Evolutionary conservation across 2,329 filamentous ascomycete species (phyloP).

Genomic region (Penicillium sp.): DNA sequence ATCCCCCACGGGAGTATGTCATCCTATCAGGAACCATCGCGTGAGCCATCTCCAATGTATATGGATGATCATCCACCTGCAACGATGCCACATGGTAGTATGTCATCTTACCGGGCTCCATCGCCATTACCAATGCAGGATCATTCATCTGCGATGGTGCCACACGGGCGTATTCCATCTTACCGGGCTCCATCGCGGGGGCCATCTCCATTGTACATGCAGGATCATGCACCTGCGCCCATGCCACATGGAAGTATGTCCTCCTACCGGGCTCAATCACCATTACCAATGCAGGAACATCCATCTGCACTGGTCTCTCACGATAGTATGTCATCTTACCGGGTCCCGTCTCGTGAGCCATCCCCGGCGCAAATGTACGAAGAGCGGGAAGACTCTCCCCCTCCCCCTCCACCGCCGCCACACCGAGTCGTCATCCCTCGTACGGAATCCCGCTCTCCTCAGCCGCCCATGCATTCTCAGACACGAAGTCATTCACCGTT

Average conservation of each 20-base stretch:
- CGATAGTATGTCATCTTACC: conserved; percentile 3
- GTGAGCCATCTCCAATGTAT: conserved; percentile 30
- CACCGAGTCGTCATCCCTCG: conserved; percentile 61
- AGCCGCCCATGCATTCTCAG: conserved; percentile 14
- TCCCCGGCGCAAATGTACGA: conserved; percentile 39
- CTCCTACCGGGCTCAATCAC: conserved; percentile 4
- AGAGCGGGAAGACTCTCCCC: conserved; percentile 68
- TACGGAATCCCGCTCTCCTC: conserved; percentile 22
- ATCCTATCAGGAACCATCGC: conserved; percentile 13
- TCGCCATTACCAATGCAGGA: conserved; percentile 1
- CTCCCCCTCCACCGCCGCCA: conserved; percentile 79
- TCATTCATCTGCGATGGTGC: conserved; percentile 6
- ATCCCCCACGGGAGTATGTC: conserved; percentile 7
- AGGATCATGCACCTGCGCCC: conserved; percentile 23
- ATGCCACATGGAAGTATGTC: conserved; percentile 3
- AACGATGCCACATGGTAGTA: background rate
- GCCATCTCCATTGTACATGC: conserved; percentile 33
- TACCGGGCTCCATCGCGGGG: conserved; percentile 9
- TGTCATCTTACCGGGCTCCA: conserved; percentile 1
- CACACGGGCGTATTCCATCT: conserved; percentile 7
- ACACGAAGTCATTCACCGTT: conserved; percentile 15
- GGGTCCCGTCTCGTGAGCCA: conserved; percentile 23
- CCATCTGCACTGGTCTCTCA: conserved; percentile 5
- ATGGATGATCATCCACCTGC: conserved; percentile 33
- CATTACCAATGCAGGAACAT: background rate